phyloP scores from a whole-genome alignment of 257 asterid species.

The Salvia miltiorrhiza region DNA sequence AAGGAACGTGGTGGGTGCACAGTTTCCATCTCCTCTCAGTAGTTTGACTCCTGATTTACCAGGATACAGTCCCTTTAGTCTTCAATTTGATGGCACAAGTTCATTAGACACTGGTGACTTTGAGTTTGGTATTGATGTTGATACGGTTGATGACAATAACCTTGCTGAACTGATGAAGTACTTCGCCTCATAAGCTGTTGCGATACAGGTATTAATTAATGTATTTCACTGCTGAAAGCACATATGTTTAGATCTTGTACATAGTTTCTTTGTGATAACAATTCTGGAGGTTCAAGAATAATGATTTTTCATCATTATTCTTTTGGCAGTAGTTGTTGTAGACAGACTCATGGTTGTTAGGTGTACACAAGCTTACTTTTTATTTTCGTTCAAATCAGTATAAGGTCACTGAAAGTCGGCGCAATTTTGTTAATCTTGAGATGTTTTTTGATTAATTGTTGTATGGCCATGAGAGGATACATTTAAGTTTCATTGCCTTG shows the following conservation, averaged over 20 bases:
- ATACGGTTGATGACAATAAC: constrained; percentile 17
- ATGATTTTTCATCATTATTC: neutral
- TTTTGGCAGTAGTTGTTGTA: neutral
- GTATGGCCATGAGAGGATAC: too few relatives aligned
- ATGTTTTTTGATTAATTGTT: neutral
- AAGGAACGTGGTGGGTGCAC: constrained; percentile 28
- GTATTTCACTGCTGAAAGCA: neutral
- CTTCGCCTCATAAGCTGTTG: constrained; percentile 41
- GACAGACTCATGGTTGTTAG: neutral
- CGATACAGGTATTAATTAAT: neutral
- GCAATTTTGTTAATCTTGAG: neutral
- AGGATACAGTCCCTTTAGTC: constrained; percentile 32
- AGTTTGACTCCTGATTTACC: constrained; percentile 36
- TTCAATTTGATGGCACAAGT: constrained; percentile 41
- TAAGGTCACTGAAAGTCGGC: neutral
- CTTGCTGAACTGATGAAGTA: constrained; percentile 35
- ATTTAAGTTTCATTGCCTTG: too few relatives aligned
- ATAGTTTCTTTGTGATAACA: neutral
- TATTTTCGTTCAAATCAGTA: neutral
- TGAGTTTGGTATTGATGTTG: constrained; percentile 23
- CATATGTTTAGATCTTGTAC: neutral
- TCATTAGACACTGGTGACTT: constrained; percentile 35
- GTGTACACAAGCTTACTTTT: neutral
- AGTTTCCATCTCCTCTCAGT: constrained; percentile 34
- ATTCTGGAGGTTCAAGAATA: constrained; percentile 21